A percentile compares a stretch with the other conserved stretches of the same genome.
These are phyloP conservation scores for Plasmodium coatneyi DNA, from an alignment of 169 alveolate genomes.

Conservation along the genomic window DNA sequence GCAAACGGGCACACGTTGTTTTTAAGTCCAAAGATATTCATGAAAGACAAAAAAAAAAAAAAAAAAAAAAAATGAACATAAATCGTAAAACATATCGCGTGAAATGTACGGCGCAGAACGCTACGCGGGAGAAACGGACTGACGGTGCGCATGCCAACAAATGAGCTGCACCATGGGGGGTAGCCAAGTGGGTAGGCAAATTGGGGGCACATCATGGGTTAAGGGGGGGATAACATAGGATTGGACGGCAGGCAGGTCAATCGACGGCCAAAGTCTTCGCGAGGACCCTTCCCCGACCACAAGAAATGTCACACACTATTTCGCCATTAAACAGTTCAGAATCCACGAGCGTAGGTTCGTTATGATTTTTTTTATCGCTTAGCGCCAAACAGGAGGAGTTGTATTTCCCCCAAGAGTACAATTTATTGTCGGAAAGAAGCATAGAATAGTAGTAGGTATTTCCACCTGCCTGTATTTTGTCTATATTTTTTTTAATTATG, in stretches of 20 bases:
- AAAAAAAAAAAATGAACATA: neutral
- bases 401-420: constrained; percentile 84
- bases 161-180: neutral
- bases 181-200: neutral
- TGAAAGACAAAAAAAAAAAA: neutral
- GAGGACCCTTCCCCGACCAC: constrained; percentile 63
- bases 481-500: constrained; percentile 75
- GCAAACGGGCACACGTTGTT: neutral
- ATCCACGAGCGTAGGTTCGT: constrained; percentile 65
- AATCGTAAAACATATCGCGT: neutral
- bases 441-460: constrained; percentile 81
- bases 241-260: neutral
- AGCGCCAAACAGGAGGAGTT: constrained; percentile 72
- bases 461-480: constrained; percentile 81
- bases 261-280: constrained; percentile 41
- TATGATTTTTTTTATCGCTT: constrained; percentile 51
- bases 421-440: constrained; percentile 78
- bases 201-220: neutral
- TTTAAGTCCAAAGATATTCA: neutral
- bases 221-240: neutral
- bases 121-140: neutral
- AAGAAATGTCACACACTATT: constrained; percentile 50
- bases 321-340: constrained; percentile 41
- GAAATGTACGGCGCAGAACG: neutral
- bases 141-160: neutral